phyloP scores from a whole-genome alignment of 2,329 filamentous ascomycete species.

The Diaporthe citrichinensis region DNA sequence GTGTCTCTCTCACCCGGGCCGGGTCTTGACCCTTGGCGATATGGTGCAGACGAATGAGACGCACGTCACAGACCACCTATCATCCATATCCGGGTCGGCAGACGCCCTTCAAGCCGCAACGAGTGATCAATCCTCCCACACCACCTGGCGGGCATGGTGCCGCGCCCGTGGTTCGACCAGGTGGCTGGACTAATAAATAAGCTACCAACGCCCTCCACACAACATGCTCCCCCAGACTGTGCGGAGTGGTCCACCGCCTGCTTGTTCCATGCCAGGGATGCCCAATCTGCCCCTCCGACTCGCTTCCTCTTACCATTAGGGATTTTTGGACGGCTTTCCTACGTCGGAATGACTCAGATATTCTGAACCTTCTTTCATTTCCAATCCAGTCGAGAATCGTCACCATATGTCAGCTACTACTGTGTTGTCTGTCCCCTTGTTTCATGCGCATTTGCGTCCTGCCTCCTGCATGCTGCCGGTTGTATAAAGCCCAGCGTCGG shows the following conservation, averaged over 20 bases:
- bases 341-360: conserved; percentile 39
- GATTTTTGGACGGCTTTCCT: conserved; percentile 27
- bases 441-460: conserved; percentile 35
- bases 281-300: conserved; percentile 27
- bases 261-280: conserved; percentile 17
- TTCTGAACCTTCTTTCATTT: conserved; percentile 31
- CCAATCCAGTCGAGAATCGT: neutral
- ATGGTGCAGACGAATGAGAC: conserved; percentile 16
- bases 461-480: neutral
- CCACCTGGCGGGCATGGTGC: conserved; percentile 17
- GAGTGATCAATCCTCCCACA: conserved; percentile 24
- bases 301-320: conserved; percentile 37
- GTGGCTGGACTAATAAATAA: conserved; percentile 21
- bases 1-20: neutral
- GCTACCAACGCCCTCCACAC: conserved; percentile 27
- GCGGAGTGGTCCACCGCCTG: conserved; percentile 18
- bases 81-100: conserved; percentile 26
- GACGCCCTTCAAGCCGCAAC: conserved; percentile 31
- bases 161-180: conserved; percentile 23
- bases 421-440: neutral
- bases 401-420: conserved; percentile 8
- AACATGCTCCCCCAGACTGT: conserved; percentile 16
- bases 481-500: conserved; percentile 22
- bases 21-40: neutral
- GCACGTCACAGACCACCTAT: neutral